phyloP scores from a whole-genome alignment of 2,329 filamentous ascomycete genomes.

The Balansia obtecta region DNA sequence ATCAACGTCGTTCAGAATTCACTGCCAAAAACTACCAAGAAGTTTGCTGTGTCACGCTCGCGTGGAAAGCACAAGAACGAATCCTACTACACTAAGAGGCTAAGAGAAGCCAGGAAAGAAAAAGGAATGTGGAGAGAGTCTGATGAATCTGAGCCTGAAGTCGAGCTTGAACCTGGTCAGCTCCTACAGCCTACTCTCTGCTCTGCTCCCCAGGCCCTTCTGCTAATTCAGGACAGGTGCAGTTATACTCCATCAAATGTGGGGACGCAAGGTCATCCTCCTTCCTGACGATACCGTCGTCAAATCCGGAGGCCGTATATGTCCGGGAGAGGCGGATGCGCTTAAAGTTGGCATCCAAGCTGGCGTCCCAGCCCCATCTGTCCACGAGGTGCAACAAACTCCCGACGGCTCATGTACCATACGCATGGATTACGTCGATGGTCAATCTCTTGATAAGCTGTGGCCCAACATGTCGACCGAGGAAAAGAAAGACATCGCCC shows the following conservation, averaged over 20 bases:
- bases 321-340: conserved; percentile 14
- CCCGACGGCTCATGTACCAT: conserved; percentile 12
- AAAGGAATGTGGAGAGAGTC: conserved; percentile 11
- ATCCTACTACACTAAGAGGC: conserved; percentile 8
- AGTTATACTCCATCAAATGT: conserved; percentile 11
- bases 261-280: conserved; percentile 13
- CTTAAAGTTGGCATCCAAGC: conserved; percentile 10
- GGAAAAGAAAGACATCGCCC: conserved; percentile 12
- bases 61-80: conserved; percentile 9
- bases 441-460: conserved; percentile 14
- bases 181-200: background rate
- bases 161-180: conserved; percentile 13
- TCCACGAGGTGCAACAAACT: conserved; percentile 8
- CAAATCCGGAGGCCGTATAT: conserved; percentile 16
- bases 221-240: conserved; percentile 8
- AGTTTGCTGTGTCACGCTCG: conserved; percentile 9
- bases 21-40: background rate
- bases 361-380: conserved; percentile 13
- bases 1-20: background rate
- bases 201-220: background rate
- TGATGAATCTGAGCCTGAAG: conserved; percentile 13
- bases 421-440: conserved; percentile 15
- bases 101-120: conserved; percentile 9
- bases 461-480: conserved; percentile 14
- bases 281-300: conserved; percentile 13